Evolutionary conservation across 148 eudicot genomes (phyloP), one percentile per base, ranked within the genome.

Genomic region (Rhododendron kiyosumense): DNA sequence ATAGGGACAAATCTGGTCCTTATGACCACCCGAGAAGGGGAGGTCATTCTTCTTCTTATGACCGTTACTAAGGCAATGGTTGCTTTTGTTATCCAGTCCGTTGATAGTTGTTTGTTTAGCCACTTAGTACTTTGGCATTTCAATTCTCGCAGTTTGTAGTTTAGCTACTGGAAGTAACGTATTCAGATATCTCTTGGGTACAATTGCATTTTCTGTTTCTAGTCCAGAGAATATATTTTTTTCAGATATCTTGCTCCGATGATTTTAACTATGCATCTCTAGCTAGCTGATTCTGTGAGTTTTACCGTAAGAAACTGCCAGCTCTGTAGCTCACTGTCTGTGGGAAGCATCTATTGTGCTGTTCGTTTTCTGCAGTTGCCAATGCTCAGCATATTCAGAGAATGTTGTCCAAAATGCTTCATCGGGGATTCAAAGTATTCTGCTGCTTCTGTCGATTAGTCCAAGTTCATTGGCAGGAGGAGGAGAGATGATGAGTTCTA

Each of bases 11-110:
- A 67, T 67, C 85, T 1, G 89, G 67, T n/a, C 89, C 89, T 1
- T 88, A 88, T 78, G 89, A 88, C 49, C 85, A 84, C 83, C 87
- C 87, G 38, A 48, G 48, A 28, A 88, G 89, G 76, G 36, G 32
- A 18, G 85, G 87, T 22, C 71, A 22, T 30, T 41, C 67, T 6
- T 38, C 43, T 5, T 34, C 48, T 24, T 81, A 17, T 36, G 84
- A 81, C 2, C 71, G 71, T 9, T 81, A 34, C 84, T 81, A 8
- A 78, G 79, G n/a, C n/a, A 1, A 15, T 36, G n/a, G 78, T 76
- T 76, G 48, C n/a, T 34, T 76, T 38, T 36, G 79, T 38, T 38
- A 34, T 76, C 48, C 79, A 18, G 45, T 74, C 9, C 28, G 24
- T 76, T 76, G 79, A 20, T 76, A 41, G 79, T 36, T 76, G 45